Conservation (phyloP, 2,329 filamentous ascomycete genomes). For the Cadophora malorum region DNA sequence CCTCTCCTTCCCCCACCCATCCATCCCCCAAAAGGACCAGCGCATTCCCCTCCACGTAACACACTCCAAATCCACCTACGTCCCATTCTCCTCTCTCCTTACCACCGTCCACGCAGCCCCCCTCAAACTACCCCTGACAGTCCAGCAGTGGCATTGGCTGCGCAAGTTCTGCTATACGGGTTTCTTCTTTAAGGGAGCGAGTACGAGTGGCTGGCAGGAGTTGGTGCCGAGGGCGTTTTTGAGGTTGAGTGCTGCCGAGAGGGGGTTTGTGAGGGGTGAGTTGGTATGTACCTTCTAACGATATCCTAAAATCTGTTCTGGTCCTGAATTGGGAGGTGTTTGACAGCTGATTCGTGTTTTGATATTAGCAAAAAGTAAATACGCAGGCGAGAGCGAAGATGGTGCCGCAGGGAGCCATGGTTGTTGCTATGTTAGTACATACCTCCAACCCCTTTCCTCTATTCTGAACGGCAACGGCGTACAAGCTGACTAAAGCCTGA, state of each 20-base stretch:
- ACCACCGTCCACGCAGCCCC: neutral
- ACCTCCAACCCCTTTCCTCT: neutral
- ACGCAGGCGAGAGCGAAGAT: neutral
- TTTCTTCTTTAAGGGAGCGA: neutral
- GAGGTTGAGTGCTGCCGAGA: neutral
- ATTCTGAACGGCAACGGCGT: no score
- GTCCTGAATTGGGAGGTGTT: no score
- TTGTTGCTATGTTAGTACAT: neutral
- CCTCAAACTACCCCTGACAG: neutral
- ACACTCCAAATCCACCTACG: neutral
- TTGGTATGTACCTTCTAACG: no score
- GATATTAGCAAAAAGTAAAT: neutral
- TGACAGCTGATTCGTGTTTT: no score
- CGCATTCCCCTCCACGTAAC: neutral
- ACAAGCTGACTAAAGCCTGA: no score
- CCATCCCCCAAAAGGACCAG: neutral
- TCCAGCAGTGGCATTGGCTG: slow-evolving; percentile 7
- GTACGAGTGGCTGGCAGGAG: neutral
- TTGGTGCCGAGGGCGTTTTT: neutral
- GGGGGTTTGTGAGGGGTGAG: neutral
- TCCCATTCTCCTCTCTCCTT: neutral
- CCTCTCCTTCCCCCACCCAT: neutral
- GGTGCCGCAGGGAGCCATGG: neutral
- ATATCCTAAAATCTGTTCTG: no score
- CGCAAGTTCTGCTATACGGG: slow-evolving; percentile 1